Percentiles rank a stretch among this genome's conserved stretches.
Evolutionary conservation across 306 rosid species (phyloP).

Genomic region (Inga laurina): DNA sequence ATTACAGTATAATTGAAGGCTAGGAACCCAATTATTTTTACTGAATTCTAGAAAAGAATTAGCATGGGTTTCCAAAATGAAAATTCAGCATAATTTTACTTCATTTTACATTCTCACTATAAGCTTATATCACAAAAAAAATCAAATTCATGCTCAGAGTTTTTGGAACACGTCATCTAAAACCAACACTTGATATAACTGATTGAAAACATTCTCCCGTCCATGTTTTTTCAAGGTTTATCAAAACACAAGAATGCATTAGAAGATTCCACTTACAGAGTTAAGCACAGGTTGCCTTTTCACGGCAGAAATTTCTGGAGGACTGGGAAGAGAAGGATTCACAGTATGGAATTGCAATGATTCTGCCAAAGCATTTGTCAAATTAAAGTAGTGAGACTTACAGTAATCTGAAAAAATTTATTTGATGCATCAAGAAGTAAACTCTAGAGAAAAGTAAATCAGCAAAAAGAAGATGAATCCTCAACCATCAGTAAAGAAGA

Average conservation of each 20-base stretch:
- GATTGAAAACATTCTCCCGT: background rate
- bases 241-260: constrained; percentile 26
- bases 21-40: background rate
- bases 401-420: constrained; percentile 20
- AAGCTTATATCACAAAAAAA: constrained; percentile 5
- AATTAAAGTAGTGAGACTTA: constrained; percentile 35
- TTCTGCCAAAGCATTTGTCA: constrained; percentile 59
- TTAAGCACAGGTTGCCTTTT: constrained; percentile 59
- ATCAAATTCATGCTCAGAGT: background rate
- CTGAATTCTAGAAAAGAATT: background rate
- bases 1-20: background rate
- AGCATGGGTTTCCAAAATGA: constrained; percentile 13
- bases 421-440: constrained; percentile 14
- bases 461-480: background rate
- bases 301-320: constrained; percentile 55
- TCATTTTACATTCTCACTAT: background rate
- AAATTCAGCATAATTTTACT: background rate
- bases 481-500: constrained; percentile 10
- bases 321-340: constrained; percentile 48
- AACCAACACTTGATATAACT: background rate
- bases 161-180: background rate
- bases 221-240: constrained; percentile 3
- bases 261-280: constrained; percentile 65
- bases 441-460: constrained; percentile 1
- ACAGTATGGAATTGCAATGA: constrained; percentile 45